A percentile compares a stretch with the other conserved stretches of the same genome.
Evolutionary conservation across 2,329 filamentous ascomycete species (phyloP).

Genomic region (Pseudogymnoascus sp.): DNA sequence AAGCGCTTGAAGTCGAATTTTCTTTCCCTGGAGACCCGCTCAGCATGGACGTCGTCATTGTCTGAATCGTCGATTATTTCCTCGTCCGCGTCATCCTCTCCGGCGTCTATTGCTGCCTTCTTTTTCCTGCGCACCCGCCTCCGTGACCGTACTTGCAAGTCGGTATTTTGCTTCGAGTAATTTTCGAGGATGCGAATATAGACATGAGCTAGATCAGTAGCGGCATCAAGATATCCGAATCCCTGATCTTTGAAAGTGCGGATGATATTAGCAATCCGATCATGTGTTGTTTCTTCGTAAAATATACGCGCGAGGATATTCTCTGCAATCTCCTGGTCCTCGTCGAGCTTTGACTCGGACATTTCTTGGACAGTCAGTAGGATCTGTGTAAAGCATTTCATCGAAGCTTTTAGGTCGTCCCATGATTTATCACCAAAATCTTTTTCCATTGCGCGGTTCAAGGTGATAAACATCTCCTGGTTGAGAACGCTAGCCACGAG

Average conservation of each 20-base stretch:
- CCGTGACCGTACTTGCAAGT: slow-evolving; percentile 84
- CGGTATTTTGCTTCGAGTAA: slow-evolving; percentile 90
- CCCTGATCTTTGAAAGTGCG: slow-evolving; percentile 88
- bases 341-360: slow-evolving; percentile 72
- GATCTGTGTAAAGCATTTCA: slow-evolving; percentile 93
- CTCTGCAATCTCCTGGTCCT: slow-evolving; percentile 96
- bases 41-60: slow-evolving; percentile 66
- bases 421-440: slow-evolving; percentile 77
- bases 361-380: slow-evolving; percentile 89
- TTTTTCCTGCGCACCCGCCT: slow-evolving; percentile 67
- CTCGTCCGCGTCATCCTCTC: slow-evolving; percentile 38
- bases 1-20: slow-evolving; percentile 93
- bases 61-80: slow-evolving; percentile 58
- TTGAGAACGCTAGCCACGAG: slow-evolving; percentile 84
- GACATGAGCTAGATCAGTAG: slow-evolving; percentile 83
- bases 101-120: slow-evolving; percentile 47
- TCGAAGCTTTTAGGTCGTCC: slow-evolving; percentile 77
- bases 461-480: slow-evolving; percentile 86
- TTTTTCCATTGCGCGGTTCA: slow-evolving; percentile 76
- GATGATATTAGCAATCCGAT: slow-evolving; percentile 72
- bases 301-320: slow-evolving; percentile 97
- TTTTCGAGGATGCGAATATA: slow-evolving; percentile 86
- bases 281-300: slow-evolving; percentile 92
- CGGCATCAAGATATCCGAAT: slow-evolving; percentile 86
- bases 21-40: slow-evolving; percentile 68